Evolutionary conservation across 1,139 yeast species (phyloP).

Genomic region (Pichia sp.): DNA sequence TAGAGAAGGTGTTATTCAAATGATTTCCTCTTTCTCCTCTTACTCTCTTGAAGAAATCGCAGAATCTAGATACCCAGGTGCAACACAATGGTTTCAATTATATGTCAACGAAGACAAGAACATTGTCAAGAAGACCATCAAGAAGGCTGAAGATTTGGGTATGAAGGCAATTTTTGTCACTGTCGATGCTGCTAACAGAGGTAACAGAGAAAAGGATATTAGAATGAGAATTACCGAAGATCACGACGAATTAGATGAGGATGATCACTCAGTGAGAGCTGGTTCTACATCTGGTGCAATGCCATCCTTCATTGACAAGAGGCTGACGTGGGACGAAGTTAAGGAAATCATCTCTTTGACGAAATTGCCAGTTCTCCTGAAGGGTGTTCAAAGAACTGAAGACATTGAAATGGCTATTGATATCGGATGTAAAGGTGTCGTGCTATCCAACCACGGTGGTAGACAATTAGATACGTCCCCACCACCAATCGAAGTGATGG

Average conservation of each 20-base stretch:
- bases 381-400: conserved; percentile 46
- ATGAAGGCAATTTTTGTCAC: conserved; percentile 57
- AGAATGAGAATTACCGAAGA: conserved; percentile 52
- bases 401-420: conserved; percentile 44
- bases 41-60: conserved; percentile 52
- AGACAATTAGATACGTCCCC: conserved; percentile 44
- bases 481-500: conserved; percentile 43
- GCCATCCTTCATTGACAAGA: conserved; percentile 19
- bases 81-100: conserved; percentile 82
- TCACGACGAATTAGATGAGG: conserved; percentile 28
- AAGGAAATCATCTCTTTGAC: conserved; percentile 47
- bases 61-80: conserved; percentile 46
- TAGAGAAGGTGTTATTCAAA: conserved; percentile 42
- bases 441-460: conserved; percentile 52
- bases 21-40: conserved; percentile 50
- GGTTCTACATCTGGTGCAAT: conserved; percentile 46
- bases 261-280: conserved; percentile 55
- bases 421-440: conserved; percentile 40
- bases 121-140: conserved; percentile 49
- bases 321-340: conserved; percentile 26
- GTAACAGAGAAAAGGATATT: conserved; percentile 57
- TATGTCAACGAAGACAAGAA: conserved; percentile 72
- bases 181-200: conserved; percentile 63
- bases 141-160: conserved; percentile 31
- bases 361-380: conserved; percentile 48